Evolutionary conservation across 108 stramenopile species (phyloP).

Genomic region (Cyclotella cryptica): DNA sequence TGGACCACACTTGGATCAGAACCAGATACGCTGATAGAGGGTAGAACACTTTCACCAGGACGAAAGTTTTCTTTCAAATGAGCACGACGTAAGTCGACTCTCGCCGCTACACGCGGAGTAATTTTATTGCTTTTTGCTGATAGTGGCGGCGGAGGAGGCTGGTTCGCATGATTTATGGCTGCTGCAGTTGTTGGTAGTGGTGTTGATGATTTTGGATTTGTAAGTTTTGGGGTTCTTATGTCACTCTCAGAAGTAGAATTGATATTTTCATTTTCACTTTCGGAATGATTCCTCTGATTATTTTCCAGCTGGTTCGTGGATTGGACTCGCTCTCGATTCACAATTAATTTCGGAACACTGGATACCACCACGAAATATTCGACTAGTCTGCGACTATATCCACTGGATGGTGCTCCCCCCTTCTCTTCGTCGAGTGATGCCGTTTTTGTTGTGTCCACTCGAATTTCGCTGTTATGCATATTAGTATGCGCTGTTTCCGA

Average conservation of each 20-base stretch:
- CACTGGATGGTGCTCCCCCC: slow-evolving; percentile 20
- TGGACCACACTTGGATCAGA: neutral
- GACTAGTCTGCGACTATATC: slow-evolving; percentile 69
- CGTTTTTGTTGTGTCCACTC: neutral
- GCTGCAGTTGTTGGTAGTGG: neutral
- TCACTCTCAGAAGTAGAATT: neutral
- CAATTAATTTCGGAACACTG: slow-evolving; percentile 36
- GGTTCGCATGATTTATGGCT: neutral
- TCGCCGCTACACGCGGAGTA: slow-evolving; percentile 33
- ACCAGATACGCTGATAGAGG: neutral
- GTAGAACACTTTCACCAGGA: slow-evolving; percentile 23
- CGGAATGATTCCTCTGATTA: neutral
- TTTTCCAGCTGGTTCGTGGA: neutral
- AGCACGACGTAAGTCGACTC: slow-evolving; percentile 42
- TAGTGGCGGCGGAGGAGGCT: slow-evolving; percentile 2
- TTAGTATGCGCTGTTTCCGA: neutral
- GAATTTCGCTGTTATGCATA: neutral
- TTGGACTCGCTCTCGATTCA: neutral
- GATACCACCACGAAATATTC: slow-evolving; percentile 91
- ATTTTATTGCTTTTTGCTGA: slow-evolving; percentile 3
- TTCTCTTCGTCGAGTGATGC: slow-evolving; percentile 2
- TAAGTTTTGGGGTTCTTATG: neutral
- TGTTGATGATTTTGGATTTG: neutral
- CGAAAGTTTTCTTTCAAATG: slow-evolving; percentile 25
- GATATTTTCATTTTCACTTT: neutral